Conservation (phyloP, 2,329 filamentous ascomycete genomes). For the Lachnellula occidentalis region DNA sequence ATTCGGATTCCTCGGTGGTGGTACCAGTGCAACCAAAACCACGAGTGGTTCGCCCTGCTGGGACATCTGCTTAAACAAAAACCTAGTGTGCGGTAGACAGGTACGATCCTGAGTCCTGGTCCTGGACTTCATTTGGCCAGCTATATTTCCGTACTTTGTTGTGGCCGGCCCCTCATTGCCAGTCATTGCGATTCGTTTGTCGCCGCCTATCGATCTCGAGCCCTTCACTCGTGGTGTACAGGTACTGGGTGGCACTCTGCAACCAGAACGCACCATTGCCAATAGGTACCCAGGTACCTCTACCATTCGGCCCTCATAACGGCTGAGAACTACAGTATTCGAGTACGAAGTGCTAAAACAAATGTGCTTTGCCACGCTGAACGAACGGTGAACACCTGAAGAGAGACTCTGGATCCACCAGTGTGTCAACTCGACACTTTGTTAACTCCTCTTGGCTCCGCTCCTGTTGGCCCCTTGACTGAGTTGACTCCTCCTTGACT, state of each 20-base stretch:
- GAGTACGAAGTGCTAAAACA: neutral
- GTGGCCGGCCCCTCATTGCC: neutral
- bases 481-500: neutral
- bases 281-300: no score
- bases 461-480: neutral
- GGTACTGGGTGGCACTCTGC: constrained; percentile 4
- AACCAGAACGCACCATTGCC: constrained; percentile 1
- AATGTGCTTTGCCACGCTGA: constrained; percentile 9
- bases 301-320: constrained; percentile 3
- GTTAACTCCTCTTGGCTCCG: neutral
- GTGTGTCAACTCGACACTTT: neutral
- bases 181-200: constrained; percentile 6
- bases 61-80: neutral
- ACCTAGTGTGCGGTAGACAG: no score
- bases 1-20: neutral
- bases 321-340: neutral
- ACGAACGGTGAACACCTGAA: neutral
- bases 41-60: neutral
- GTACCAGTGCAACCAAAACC: neutral
- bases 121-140: neutral
- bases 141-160: neutral
- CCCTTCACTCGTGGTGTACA: neutral
- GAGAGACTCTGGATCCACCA: neutral
- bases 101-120: neutral
- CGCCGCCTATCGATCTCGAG: neutral